Evolutionary conservation across 1,284 basidiomycete species (phyloP), one percentile per base, ranked within the genome.

Genomic region (Trichosporon sp.): DNA sequence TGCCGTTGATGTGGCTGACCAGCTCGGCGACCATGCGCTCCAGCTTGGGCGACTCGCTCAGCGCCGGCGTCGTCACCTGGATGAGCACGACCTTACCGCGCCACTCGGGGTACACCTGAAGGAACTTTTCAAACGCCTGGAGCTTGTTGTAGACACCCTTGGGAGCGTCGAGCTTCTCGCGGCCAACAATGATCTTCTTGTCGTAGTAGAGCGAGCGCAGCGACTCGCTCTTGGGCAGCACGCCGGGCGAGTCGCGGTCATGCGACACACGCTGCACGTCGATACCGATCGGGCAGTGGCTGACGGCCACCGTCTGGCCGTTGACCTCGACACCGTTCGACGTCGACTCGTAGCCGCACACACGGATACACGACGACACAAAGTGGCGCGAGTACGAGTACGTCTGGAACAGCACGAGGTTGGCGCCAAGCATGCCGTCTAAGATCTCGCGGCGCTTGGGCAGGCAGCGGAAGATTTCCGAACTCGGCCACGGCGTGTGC

Each of bases 151-250:
- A 83, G 27, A 99, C 92, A 62, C 95, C 95, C 82, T 97, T 97
- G 71, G 97, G 95, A 14, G 95, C 92, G 74, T 99, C 96, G 44
- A 99, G 86, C 84, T 99, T 99, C 81, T 99, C 95, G n/a, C 96
- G 85, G 13, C 94, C 95, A 31, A 99, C 90, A 65, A 99, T 94
- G 74, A 99, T 97, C 85, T 98, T 98, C 85, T 97, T 98, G 72
- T 91, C 93, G 72, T 91, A 88, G 81, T 99, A 99, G 56, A 98
- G 82, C 34, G 88, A 84, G 37, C 88, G 84, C 1, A 99, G 85
- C 0, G 92, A 89, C 64, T 91, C 88, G 34, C 95, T 84, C 81
- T 97, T 98, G 25, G 95, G 95, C 67, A 86, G 81, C 63, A 99
- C 90, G 5, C 91, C 93, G 0, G 91, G 87, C 3, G 88, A 84